Conservation (phyloP, 2,329 filamentous ascomycete species). For the Ascochyta viciae-villosae region DNA sequence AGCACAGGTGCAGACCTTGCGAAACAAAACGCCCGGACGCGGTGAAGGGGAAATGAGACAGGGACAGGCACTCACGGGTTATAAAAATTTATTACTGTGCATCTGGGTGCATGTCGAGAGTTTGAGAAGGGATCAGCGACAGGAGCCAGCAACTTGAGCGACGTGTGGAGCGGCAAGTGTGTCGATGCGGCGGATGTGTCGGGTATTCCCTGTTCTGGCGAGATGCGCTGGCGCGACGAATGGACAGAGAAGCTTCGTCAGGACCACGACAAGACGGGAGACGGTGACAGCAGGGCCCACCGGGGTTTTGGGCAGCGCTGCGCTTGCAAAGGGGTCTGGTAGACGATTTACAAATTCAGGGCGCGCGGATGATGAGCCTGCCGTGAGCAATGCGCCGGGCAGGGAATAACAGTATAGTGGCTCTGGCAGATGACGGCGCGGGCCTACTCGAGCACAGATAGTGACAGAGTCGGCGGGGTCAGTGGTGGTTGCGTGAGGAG, state of each 20-base stretch:
- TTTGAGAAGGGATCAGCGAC: constrained; percentile 34
- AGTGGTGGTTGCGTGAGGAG: constrained; percentile 3
- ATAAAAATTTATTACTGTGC: constrained; percentile 31
- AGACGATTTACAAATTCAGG: constrained; percentile 23
- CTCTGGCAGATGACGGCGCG: constrained; percentile 38
- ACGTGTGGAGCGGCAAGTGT: constrained; percentile 38
- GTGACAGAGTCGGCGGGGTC: constrained; percentile 23
- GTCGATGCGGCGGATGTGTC: constrained; percentile 39
- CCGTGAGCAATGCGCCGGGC: constrained; percentile 21
- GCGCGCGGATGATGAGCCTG: constrained; percentile 17
- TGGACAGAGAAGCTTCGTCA: constrained; percentile 27
- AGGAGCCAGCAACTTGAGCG: constrained; percentile 24
- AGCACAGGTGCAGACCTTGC: constrained; percentile 19
- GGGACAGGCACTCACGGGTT: constrained; percentile 37
- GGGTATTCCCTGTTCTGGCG: constrained; percentile 40
- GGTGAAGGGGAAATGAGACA: constrained; percentile 45
- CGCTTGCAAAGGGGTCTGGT: background rate
- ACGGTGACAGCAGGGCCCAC: constrained; percentile 31
- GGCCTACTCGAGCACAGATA: constrained; percentile 12
- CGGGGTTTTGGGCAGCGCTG: constrained; percentile 33
- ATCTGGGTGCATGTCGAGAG: constrained; percentile 31
- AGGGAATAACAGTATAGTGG: constrained; percentile 18
- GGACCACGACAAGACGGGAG: constrained; percentile 28
- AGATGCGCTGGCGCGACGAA: constrained; percentile 35
- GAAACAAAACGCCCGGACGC: constrained; percentile 41